Base-by-base conservation (phyloP, 2,329 filamentous ascomycete genomes). In the Aspergillus flavus region DNA sequence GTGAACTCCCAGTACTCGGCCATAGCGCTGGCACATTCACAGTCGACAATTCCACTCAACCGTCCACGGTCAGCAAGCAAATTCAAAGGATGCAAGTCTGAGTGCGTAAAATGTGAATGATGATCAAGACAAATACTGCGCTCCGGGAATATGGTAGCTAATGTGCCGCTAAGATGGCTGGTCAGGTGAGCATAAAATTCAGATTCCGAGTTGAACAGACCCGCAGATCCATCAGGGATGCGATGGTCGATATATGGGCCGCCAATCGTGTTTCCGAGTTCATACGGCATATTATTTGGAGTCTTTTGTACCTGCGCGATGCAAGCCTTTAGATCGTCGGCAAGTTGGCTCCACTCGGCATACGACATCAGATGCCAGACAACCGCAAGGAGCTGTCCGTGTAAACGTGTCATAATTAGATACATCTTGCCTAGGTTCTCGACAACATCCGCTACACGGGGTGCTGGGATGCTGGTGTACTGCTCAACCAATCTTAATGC, bases 1-100 rank as follows among this genome's bases (percentile, higher is more conserved):
- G 71, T 72, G 32, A 69, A 73, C 54, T 72, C 70, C 70, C 72
- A 73, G 56, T 73, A 73, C 54, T 68, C 67, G 19, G 71, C 71
- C 43, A 55, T 66, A 14, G 62, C 72, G 3, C 69, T 69, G 1
- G 70, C 68, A 34, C 57, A 65, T 58, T 74, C 73, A 69, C 71
- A 74, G 52, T 74, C 71, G 11, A 75, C 32, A 56, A 73, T 68
- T 1, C 57, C 70, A 53, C 66, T 64, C 23, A 78, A 54, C 0
- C 61, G 61, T 1, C 66, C 67, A 5, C 58, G 41, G 6, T 71
- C 64, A n/a, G 72, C 58, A 1, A 69, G 30, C 32, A 73, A 56
- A 46, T 72, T 71, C 5, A 45, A 65, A 2, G 61, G 36, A 28
- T 70, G 57, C 11, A 72, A 58, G 53, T 71, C 69, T 0, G 65